phyloP scores from a whole-genome alignment of 305 asterid genomes.

The Ajuga reptans region DNA sequence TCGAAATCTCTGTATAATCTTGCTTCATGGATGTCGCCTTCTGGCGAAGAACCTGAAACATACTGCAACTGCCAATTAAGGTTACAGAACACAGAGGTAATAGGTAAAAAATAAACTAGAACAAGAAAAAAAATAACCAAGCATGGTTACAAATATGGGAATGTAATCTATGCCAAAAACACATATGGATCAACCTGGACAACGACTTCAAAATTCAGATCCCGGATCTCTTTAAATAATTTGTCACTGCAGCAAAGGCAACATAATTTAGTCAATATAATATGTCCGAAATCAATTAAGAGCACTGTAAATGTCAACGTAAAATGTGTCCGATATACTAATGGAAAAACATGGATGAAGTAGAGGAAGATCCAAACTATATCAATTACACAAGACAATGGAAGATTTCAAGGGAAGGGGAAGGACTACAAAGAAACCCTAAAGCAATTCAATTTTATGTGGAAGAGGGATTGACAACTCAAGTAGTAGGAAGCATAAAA shows the following conservation, averaged over 20 bases:
- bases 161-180: background rate
- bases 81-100: slow-evolving; percentile 24
- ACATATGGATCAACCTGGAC: slow-evolving; percentile 72
- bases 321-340: background rate
- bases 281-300: background rate
- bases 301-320: background rate
- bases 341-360: background rate
- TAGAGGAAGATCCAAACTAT: slow-evolving; percentile 7
- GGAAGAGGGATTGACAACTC: slow-evolving; percentile 14
- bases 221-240: slow-evolving; percentile 90
- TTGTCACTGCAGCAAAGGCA: slow-evolving; percentile 62
- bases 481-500: background rate
- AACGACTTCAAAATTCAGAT: slow-evolving; percentile 92
- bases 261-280: slow-evolving; percentile 18
- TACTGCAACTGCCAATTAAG: slow-evolving; percentile 40
- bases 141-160: slow-evolving; percentile 8
- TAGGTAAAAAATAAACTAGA: background rate
- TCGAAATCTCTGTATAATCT: slow-evolving; percentile 81
- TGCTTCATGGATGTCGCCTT: slow-evolving; percentile 98
- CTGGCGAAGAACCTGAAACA: slow-evolving; percentile 94
- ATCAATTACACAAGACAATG: background rate
- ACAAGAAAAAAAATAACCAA: slow-evolving; percentile 4
- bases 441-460: background rate
- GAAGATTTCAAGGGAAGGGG: background rate
- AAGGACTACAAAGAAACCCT: slow-evolving; percentile 1